Base-by-base conservation (phyloP, 1,284 basidiomycete species). In the Tilletia setariae region DNA sequence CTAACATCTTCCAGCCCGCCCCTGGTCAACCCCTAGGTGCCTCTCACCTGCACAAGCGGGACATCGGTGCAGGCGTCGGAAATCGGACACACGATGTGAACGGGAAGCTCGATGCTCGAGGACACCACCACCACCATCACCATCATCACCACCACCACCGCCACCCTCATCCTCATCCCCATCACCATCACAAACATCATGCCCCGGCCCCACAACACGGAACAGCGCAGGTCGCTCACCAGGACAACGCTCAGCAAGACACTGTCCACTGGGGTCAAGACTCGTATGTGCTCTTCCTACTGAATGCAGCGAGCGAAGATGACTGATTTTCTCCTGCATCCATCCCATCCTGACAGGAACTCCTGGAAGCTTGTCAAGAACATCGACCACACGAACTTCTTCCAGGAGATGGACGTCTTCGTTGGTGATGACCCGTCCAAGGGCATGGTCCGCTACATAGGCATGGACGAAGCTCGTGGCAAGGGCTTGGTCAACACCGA, bases 361-460 rank as follows among this genome's bases (percentile, higher is more conserved):
- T 15, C 56, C 28, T 61, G 56, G 56, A 61, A 61, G 56, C 56
- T 61, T 30, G 56, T 61, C 4, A 30, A 30, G 25, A 32, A 40
- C 25, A 61, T 61, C 56, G 56, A 61, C 56, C 28, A 40, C 56
- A 61, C 56, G 30, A 61, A 61, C 28, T 61, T 61, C 56, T 61
- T 30, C 56, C 28, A 61, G 3, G 56, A 61, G 32, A 61, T 61
- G 56, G 28, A 61, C 28, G 35, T 30, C 13, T 61, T 61, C 28
- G 30, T 35, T 6, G 56, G 56, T 21, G 15, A 25, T 19, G 56
- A 61, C 32, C 56, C 56, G 4, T 30, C 56, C 32, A 32, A 40
- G 15, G 56, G 56, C 7, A 61, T 61, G 28, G 56, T 61, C 16
- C 15, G n/a, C 56, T 61, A 61, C 28, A 19, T 40, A 2, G 35